Evolutionary conservation across 106 monocot genomes (phyloP).

Genomic region (Posidonia australis): DNA sequence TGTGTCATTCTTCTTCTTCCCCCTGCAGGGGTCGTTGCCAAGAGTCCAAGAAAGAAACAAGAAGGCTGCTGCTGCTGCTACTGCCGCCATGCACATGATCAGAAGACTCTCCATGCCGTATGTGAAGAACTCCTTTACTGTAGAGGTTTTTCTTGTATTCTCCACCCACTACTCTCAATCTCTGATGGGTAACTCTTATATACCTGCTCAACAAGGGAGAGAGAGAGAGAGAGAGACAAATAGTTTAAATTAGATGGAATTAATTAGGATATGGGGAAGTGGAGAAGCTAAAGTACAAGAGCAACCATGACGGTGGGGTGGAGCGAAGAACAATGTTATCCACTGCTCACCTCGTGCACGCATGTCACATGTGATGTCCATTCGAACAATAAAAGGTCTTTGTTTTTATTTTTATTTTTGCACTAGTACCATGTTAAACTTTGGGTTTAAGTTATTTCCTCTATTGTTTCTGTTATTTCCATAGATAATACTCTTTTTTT

Average conservation of each 20-base stretch:
- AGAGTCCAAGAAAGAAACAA: background rate
- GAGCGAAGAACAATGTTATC: background rate
- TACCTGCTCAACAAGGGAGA: too few species aligned
- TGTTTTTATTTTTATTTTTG: too few species aligned
- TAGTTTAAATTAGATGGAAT: background rate
- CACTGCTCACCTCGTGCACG: constrained; percentile 12
- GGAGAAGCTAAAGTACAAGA: constrained; percentile 7
- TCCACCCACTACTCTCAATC: background rate
- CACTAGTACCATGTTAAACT: too few species aligned
- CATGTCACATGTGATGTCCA: constrained; percentile 11
- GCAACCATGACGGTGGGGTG: background rate
- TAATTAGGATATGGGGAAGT: background rate
- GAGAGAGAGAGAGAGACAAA: too few species aligned
- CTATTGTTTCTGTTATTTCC: too few species aligned
- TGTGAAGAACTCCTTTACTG: too few species aligned
- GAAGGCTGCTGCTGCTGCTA: background rate
- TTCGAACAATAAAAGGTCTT: background rate
- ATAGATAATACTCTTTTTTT: too few species aligned
- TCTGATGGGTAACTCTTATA: too few species aligned
- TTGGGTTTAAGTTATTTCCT: too few species aligned
- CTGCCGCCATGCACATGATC: background rate
- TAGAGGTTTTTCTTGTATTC: background rate
- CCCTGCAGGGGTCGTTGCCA: too few species aligned
- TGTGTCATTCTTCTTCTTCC: background rate
- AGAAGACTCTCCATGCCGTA: background rate